Evolutionary conservation across 2,329 filamentous ascomycete genomes (phyloP), one percentile per base, ranked within the genome.

Genomic region (Stenocarpella maydis): DNA sequence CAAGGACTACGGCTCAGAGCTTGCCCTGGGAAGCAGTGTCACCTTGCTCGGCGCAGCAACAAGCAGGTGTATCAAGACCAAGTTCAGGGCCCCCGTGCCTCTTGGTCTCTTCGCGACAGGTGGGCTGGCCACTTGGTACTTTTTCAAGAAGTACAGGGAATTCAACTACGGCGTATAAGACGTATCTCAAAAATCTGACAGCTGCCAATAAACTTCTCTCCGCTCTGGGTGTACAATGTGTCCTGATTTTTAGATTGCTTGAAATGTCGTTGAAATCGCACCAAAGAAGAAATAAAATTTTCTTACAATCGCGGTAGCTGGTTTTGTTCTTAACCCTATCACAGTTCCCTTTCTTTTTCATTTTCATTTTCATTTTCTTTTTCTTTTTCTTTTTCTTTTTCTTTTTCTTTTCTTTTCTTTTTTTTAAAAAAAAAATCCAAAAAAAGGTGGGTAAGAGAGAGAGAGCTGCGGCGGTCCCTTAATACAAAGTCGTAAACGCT

Each of bases 1-100:
- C 74, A 80, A 80, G 74, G 80, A 82, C 74, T 81, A 82, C 63
- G 80, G 80, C 43, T 74, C 80, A 12, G 81, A 82, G 75, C 75
- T 82, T 41, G 80, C 80, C 1, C 76, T 82, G 5, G 80, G 77
- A 45, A 82, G 79, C 74, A 82, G 80, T 69, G 70, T 82, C 43
- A 71, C 79, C 3, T 71, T 82, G 19, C 75, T 78, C 12, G 80
- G 77, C 12, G 80, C 80, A 0, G 80, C 79, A n/a, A 72, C 80
- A 17, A 79, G 79, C 12, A 74, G 80, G 28, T 77, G 81, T 34
- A 76, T 82, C 71, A 80, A 81, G 74, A 82, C 81, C 14, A 77
- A 76, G 24, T 80, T 72, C 1, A 76, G 76, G 58, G 78, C 80
- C 0, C 80, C 79, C 12, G 76, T 80, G 5, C 79, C 80, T 0